Conservation (phyloP, 1,284 basidiomycete species). For the Puccinia triticina region DNA sequence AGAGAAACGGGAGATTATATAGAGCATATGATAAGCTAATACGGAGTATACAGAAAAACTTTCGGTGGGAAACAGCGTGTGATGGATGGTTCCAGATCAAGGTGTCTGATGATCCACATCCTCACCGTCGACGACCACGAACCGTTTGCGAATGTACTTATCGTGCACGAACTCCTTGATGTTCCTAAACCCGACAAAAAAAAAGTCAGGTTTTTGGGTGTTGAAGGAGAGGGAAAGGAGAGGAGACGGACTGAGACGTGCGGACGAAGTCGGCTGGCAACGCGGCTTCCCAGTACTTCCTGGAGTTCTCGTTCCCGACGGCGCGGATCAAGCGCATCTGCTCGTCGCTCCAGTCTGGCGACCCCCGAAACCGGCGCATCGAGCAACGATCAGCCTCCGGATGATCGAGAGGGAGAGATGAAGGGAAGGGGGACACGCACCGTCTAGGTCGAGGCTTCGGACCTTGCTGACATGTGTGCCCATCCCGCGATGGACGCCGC, state of each 20-base stretch:
- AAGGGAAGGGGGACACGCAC: slow-evolving; percentile 53
- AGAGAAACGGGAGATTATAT: no score
- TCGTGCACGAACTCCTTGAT: slow-evolving; percentile 15
- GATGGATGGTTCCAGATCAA: no score
- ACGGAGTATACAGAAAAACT: no score
- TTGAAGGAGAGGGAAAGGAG: not conserved
- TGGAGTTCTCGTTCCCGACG: slow-evolving; percentile 62
- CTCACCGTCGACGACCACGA: not conserved
- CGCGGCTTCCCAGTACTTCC: slow-evolving; percentile 61
- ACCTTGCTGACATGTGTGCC: slow-evolving; percentile 65
- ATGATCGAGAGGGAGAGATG: not conserved
- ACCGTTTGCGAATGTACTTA: slow-evolving; percentile 15
- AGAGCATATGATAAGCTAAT: no score
- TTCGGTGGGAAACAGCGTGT: no score
- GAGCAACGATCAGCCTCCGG: not conserved
- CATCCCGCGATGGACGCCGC: slow-evolving; percentile 64
- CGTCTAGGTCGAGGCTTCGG: slow-evolving; percentile 64
- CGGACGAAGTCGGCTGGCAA: slow-evolving; percentile 55
- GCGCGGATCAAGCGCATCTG: slow-evolving; percentile 59
- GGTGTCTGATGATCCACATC: no score
- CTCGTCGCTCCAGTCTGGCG: slow-evolving; percentile 61
- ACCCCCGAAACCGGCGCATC: not conserved
- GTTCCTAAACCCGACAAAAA: not conserved
- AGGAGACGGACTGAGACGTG: slow-evolving; percentile 59
- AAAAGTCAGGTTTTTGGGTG: not conserved